Percentiles rank a stretch among this genome's conserved stretches.
Conservation (phyloP, 768 basidiomycete species). For the Leccinum imitatum region DNA sequence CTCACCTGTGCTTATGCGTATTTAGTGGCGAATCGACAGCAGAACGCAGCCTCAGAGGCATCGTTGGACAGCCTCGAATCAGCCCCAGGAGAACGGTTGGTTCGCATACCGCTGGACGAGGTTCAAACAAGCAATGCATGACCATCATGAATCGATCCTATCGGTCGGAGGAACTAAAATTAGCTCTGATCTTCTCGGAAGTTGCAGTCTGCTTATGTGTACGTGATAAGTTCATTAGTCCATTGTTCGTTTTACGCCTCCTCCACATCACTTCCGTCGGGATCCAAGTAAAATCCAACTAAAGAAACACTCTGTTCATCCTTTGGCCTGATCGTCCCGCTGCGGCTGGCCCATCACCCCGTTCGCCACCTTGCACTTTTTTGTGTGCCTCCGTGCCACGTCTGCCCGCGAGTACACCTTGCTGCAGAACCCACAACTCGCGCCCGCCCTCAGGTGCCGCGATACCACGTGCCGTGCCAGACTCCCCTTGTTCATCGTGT, state of each 20-base stretch:
- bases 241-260: no score
- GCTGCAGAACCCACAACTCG: slow-evolving; percentile 23
- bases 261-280: no score
- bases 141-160: slow-evolving; percentile 9
- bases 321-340: not conserved
- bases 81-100: slow-evolving; percentile 56
- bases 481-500: slow-evolving; percentile 28
- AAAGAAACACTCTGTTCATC: not conserved
- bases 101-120: slow-evolving; percentile 74
- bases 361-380: slow-evolving; percentile 28
- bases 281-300: no score
- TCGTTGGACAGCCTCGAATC: slow-evolving; percentile 13
- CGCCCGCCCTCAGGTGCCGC: slow-evolving; percentile 20
- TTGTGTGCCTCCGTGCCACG: slow-evolving; percentile 27
- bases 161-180: no score
- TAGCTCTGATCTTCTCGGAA: no score
- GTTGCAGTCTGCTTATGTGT: no score
- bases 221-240: no score
- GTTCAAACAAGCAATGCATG: slow-evolving; percentile 37
- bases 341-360: not conserved
- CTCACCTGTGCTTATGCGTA: not conserved
- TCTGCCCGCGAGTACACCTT: slow-evolving; percentile 28
- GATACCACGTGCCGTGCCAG: slow-evolving; percentile 26
- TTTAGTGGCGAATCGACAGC: slow-evolving; percentile 51
- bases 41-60: slow-evolving; percentile 28